Evolutionary conservation across 176 grass and related monocot species (phyloP).

Genomic region (Metroxylon sagu): DNA sequence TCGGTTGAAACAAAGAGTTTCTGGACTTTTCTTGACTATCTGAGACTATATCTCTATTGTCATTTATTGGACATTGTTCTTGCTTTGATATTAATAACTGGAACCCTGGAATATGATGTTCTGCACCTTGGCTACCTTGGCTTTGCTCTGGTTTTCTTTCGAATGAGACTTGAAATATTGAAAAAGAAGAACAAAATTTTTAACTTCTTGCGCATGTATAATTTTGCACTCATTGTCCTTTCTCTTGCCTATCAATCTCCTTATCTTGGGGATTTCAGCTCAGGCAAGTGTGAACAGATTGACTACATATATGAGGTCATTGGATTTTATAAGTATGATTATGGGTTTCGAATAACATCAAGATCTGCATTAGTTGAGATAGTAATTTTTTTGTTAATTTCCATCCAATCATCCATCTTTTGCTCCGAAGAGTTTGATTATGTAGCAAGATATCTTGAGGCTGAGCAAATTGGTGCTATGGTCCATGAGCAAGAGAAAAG

Average conservation of each 20-base stretch:
- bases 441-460: constrained; percentile 91
- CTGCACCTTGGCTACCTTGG: constrained; percentile 95
- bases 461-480: constrained; percentile 95
- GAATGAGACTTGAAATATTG: constrained; percentile 95
- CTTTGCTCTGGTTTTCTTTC: constrained; percentile 94
- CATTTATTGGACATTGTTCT: constrained; percentile 98
- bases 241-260: constrained; percentile 98
- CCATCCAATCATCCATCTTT: constrained; percentile 94
- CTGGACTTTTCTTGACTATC: constrained; percentile 96
- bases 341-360: constrained; percentile 96
- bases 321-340: constrained; percentile 98
- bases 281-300: constrained; percentile 78
- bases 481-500: constrained; percentile 92
- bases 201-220: constrained; percentile 88
- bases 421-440: constrained; percentile 83
- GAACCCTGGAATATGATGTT: constrained; percentile 96
- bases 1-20: constrained; percentile 99
- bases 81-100: constrained; percentile 90
- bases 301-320: constrained; percentile 91
- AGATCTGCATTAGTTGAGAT: constrained; percentile 96
- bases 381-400: constrained; percentile 86
- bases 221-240: constrained; percentile 87
- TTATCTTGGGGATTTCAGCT: constrained; percentile 85
- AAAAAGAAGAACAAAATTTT: constrained; percentile 97
- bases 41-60: constrained; percentile 81